Evolutionary conservation across 805 yeast genomes (phyloP), one percentile per base, ranked within the genome.

Genomic region (Priceomyces haplophilus): DNA sequence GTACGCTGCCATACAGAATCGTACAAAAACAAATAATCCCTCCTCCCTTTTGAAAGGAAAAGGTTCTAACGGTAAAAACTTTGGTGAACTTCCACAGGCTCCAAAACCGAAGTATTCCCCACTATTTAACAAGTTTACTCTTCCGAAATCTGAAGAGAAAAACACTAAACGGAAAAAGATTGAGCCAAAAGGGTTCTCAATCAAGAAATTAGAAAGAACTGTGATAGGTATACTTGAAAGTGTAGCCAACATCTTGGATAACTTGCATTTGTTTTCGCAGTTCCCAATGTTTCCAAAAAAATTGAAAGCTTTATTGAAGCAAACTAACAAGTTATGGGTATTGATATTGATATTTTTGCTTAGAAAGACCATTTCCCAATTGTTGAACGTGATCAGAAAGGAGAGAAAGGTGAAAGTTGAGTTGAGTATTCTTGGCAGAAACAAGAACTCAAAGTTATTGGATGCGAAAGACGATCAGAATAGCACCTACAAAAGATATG

Each of bases 321-420:
- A 69, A 41, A 70, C 76, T 43, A 70, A 70, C 50, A 67, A 66
- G 47, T 48, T 70, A 34, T 70, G 76, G 76, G 63, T 70, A 30
- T 52, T 70, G 17, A 64, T 70, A 10, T 52, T 70, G 46, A 51
- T 70, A 3, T 70, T 70, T 38, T 59, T 70, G 51, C 64, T 70
- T 16, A 49, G 74, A 31, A 69, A 69, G 43, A 69, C 75, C 7
- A 46, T 67, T 4, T 64, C 73, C 1, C 76, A 70, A 50, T 61
- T 70, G 38, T 51, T 68, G 11, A 70, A 70, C 46, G 64, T 70
- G 16, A 52, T 62, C n/a, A 54, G 64, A 18, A 67, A 65, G 43
- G 72, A 69, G 41, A 51, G 50, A 5, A 70, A 68, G 50, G 65
- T 69, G n/a, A 56, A 62, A 36, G 48, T 55, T 15, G 76, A 70